Base-by-base conservation (phyloP, 1,139 yeast species). In the Yamadazyma dushanensis region DNA sequence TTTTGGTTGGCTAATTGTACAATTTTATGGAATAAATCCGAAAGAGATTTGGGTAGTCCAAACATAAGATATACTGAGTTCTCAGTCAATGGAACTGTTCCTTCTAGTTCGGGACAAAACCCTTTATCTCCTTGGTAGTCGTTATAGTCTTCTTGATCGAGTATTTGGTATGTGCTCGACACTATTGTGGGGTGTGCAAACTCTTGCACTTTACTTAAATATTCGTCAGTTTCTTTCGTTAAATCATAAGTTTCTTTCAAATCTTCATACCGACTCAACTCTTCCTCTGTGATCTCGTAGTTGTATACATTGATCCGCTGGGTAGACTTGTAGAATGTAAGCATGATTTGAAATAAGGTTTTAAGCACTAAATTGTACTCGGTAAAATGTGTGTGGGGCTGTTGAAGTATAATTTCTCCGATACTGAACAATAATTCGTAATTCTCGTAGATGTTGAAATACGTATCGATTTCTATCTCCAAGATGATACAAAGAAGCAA, bases 1-100 rank as follows among this genome's bases (percentile, higher is more conserved):
- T 74, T 72, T 47, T 76, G 80, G 49, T 77, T 77, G 1, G 82
- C 65, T 30, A 76, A 54, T 33, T 64, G 68, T 6, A 76, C 63
- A 1, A 68, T 60, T 37, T 68, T 70, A 41, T 69, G 66, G 48
- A 76, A 69, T n/a, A 76, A 47, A 13, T 59, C 60, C 20, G 76
- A 39, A 19, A 77, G 53, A 6, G 73, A 60, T 31, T 57, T 49
- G 3, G 82, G 82, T 3, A 76, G 48, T 0, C 82, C 83, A 46
- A 57, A 71, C 57, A 67, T 64, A 18, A 72, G 47, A 45, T 73
- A 72, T 2, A 73, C 50, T 3, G 61, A 38, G 32, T 57, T 54
- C 3, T 38, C 40, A 18, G 49, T 46, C 2, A 51, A 29, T 5
- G 21, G 26, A 16, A 35, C 21, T 9, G 13, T 8, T 8, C 16